Evolutionary conservation across 2,329 filamentous ascomycete genomes (phyloP).

Genomic region (Verticillium alfalfae): DNA sequence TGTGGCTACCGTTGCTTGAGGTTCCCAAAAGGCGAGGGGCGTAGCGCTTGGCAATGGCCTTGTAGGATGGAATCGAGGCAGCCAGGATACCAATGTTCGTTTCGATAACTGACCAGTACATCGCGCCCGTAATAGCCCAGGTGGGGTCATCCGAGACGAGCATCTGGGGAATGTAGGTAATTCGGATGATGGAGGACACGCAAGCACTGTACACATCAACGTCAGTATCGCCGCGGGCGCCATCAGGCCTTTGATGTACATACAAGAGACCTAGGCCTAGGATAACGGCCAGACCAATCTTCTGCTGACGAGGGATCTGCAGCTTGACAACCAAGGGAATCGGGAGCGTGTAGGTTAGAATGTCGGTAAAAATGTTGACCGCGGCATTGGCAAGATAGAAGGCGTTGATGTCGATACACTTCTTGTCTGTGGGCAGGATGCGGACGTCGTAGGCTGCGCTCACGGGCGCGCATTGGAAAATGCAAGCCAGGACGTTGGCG

Average conservation of each 20-base stretch:
- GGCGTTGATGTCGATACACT: slow-evolving; percentile 37
- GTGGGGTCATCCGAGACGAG: slow-evolving; percentile 26
- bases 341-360: slow-evolving; percentile 37
- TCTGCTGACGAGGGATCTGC: slow-evolving; percentile 37
- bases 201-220: slow-evolving; percentile 25
- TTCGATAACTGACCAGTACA: slow-evolving; percentile 32
- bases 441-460: slow-evolving; percentile 29
- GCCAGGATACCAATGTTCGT: slow-evolving; percentile 28
- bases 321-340: slow-evolving; percentile 34
- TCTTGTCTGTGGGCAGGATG: slow-evolving; percentile 17
- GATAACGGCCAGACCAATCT: slow-evolving; percentile 32
- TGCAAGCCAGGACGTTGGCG: slow-evolving; percentile 32
- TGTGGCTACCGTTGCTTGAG: slow-evolving; percentile 10
- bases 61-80: slow-evolving; percentile 26
- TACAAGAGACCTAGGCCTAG: slow-evolving; percentile 37
- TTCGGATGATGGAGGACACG: slow-evolving; percentile 38
- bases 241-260: not conserved
- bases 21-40: slow-evolving; percentile 27
- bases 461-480: slow-evolving; percentile 37
- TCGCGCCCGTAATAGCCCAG: slow-evolving; percentile 28
- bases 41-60: slow-evolving; percentile 26
- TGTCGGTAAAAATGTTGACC: slow-evolving; percentile 38
- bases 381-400: slow-evolving; percentile 42
- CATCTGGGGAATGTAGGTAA: slow-evolving; percentile 37
- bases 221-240: not conserved